These are phyloP conservation scores for Solanum virginianum DNA, from an alignment of 257 asterid species.

Conservation along the genomic window DNA sequence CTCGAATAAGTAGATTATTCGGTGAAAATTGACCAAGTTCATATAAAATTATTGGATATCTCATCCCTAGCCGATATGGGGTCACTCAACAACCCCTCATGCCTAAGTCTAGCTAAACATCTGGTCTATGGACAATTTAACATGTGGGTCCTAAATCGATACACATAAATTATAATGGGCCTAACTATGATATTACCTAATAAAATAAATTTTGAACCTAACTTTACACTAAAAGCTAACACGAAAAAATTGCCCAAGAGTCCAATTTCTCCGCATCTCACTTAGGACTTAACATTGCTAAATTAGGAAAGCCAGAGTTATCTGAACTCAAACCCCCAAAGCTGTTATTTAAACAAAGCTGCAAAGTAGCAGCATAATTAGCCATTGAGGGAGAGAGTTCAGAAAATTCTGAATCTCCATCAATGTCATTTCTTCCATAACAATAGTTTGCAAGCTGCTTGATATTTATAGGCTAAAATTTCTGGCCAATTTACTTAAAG, in stretches of 20 bases:
- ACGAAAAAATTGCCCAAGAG: too few relatives aligned
- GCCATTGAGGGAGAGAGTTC: slow-evolving; percentile 39
- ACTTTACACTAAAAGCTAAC: too few relatives aligned
- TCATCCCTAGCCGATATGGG: not conserved
- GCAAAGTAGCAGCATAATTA: not conserved
- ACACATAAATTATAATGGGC: too few relatives aligned
- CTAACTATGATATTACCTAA: too few relatives aligned
- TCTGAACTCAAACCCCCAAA: not conserved
- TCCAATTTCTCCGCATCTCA: not conserved
- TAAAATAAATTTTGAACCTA: too few relatives aligned
- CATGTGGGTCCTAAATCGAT: fast-evolving
- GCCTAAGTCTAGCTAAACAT: too few relatives aligned
- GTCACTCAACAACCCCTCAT: not conserved
- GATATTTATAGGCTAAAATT: not conserved
- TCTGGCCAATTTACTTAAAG: not conserved
- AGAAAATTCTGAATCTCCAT: slow-evolving; percentile 6
- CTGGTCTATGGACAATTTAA: too few relatives aligned
- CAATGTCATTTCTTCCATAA: not conserved
- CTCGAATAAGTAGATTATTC: too few relatives aligned
- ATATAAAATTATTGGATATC: too few relatives aligned
- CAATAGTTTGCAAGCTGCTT: not conserved
- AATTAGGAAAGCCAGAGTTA: not conserved
- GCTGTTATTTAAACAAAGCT: not conserved
- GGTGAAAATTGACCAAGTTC: too few relatives aligned
- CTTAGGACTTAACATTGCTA: not conserved